Percentiles rank a stretch among this genome's conserved stretches.
Evolutionary conservation across 2,329 filamentous ascomycete species (phyloP).

Genomic region (Orbilia brochopaga): DNA sequence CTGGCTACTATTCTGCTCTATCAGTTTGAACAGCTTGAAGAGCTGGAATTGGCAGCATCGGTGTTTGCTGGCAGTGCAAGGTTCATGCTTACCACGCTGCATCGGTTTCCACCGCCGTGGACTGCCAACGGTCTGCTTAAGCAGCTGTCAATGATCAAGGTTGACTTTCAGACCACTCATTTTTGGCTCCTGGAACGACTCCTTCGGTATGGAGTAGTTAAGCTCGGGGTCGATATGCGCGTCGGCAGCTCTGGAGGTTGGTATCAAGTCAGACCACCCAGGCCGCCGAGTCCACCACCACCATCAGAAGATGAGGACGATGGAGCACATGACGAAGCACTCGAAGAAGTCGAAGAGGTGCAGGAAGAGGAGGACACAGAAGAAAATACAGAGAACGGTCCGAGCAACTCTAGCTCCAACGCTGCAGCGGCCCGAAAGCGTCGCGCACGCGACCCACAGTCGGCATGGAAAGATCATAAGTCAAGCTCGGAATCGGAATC

Average conservation of each 20-base stretch:
- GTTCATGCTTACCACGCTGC: constrained; percentile 25
- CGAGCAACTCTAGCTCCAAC: too few species aligned
- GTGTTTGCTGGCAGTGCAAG: constrained; percentile 15
- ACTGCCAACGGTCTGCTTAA: neutral
- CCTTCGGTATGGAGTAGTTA: neutral
- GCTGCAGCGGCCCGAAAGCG: too few species aligned
- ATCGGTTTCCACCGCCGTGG: constrained; percentile 28
- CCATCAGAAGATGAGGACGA: too few species aligned
- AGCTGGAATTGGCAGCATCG: constrained; percentile 24
- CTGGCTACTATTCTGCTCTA: constrained; percentile 33
- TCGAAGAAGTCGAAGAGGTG: neutral
- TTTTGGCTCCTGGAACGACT: constrained; percentile 27
- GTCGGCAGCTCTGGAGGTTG: constrained; percentile 16
- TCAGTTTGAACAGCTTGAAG: constrained; percentile 8
- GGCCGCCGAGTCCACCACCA: too few species aligned
- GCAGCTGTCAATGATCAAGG: constrained; percentile 7
- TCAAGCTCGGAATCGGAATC: too few species aligned
- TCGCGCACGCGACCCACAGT: too few species aligned
- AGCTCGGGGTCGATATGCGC: constrained; percentile 24
- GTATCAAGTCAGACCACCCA: constrained; percentile 16
- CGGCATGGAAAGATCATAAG: too few species aligned
- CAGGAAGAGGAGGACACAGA: neutral
- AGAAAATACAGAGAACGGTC: neutral
- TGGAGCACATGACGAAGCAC: neutral
- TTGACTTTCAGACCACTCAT: constrained; percentile 19